Percentiles rank a stretch among this genome's conserved stretches.
phyloP scores from a whole-genome alignment of 768 basidiomycete genomes.

The Hydnomerulius pinastri region DNA sequence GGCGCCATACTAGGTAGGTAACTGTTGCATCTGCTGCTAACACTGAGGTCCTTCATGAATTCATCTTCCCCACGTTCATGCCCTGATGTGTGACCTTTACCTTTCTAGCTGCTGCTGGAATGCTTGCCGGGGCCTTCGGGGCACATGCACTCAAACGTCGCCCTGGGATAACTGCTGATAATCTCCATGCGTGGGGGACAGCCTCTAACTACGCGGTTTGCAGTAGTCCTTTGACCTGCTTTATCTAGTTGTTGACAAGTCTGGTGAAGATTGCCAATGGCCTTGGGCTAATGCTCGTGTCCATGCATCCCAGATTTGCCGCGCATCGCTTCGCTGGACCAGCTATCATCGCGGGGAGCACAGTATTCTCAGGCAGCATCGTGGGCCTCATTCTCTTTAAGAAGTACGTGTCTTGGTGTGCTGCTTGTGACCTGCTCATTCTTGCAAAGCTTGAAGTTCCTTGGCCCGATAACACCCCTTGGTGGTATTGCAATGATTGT shows the following conservation, averaged over 20 bases:
- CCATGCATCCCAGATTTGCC: conserved; percentile 62
- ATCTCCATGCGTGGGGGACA: conserved; percentile 60
- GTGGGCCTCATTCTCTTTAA: conserved; percentile 53
- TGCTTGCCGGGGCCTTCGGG: conserved; percentile 68
- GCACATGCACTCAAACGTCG: conserved; percentile 58
- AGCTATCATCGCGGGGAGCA: conserved; percentile 57
- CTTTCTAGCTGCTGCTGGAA: conserved; percentile 46
- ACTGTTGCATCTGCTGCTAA: not conserved
- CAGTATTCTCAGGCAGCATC: conserved; percentile 67
- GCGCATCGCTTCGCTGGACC: conserved; percentile 65
- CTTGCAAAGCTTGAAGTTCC: conserved; percentile 41
- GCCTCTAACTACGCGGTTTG: conserved; percentile 66
- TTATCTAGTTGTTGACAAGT: conserved; percentile 10
- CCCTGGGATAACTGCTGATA: conserved; percentile 49
- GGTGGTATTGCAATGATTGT: conserved; percentile 67
- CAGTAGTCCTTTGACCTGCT: conserved; percentile 1
- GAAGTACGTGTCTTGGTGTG: conserved; percentile 31
- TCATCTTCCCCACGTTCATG: not conserved
- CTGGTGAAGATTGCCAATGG: conserved; percentile 63
- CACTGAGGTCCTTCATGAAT: not conserved
- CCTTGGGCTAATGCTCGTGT: conserved; percentile 60
- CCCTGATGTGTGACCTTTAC: not conserved
- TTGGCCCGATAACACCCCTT: conserved; percentile 70
- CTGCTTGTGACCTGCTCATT: conserved; percentile 1
- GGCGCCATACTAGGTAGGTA: conserved; percentile 44